Evolutionary conservation across 352 stramenopile genomes (phyloP).

Genomic region (Pythium diclinum): DNA sequence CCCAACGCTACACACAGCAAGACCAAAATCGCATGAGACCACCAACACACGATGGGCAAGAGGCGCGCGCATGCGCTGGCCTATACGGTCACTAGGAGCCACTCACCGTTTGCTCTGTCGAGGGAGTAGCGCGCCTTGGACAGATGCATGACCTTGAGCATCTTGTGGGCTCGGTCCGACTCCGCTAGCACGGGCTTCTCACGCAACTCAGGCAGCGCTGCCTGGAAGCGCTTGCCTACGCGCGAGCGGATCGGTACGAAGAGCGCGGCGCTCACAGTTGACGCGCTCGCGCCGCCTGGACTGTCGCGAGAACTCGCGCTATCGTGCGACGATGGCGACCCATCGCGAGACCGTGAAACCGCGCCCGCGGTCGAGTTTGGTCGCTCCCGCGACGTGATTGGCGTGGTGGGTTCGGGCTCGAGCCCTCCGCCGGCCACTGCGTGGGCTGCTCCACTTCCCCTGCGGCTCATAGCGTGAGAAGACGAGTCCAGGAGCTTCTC

Average conservation of each 20-base stretch:
- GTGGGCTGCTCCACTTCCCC: constrained; percentile 8
- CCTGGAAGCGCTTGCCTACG: constrained; percentile 82
- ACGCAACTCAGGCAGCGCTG: constrained; percentile 56
- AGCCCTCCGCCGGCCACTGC: constrained; percentile 1
- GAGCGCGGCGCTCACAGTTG: constrained; percentile 24
- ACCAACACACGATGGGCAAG: background rate
- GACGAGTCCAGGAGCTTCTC: constrained; percentile 10
- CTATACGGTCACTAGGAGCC: background rate
- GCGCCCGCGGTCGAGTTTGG: background rate
- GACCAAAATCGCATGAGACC: constrained; percentile 5
- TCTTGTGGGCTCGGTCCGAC: constrained; percentile 18
- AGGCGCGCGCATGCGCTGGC: background rate
- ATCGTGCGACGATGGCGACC: constrained; percentile 27
- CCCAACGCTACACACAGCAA: constrained; percentile 39
- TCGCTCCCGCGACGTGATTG: constrained; percentile 10
- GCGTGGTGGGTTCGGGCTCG: background rate
- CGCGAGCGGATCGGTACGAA: constrained; percentile 74
- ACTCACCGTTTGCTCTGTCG: constrained; percentile 53
- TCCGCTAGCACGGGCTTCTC: constrained; percentile 17
- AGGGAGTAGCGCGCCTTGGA: constrained; percentile 41
- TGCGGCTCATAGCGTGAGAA: constrained; percentile 20
- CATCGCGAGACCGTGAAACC: constrained; percentile 11
- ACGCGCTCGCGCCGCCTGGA: background rate
- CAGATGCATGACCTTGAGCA: constrained; percentile 29
- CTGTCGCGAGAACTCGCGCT: constrained; percentile 17